phyloP scores from a whole-genome alignment of 768 basidiomycete genomes.

The Pulveroboletus sp. region DNA sequence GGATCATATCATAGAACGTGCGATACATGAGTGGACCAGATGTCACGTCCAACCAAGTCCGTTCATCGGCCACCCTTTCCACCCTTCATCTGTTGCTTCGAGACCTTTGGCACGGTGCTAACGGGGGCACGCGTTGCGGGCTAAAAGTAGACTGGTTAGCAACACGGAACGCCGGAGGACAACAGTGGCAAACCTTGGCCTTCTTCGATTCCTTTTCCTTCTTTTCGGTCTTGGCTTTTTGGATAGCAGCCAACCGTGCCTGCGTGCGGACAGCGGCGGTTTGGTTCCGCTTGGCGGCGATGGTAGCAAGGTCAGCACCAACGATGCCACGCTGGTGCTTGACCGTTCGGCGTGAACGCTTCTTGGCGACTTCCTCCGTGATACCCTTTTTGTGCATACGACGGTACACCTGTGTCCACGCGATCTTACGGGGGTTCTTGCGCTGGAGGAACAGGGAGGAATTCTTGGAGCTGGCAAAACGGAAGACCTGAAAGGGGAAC shows the following conservation, averaged over 20 bases:
- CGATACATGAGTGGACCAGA: constrained; percentile 18
- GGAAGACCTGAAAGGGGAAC: constrained; percentile 74
- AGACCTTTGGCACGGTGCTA: constrained; percentile 72
- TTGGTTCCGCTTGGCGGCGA: constrained; percentile 91
- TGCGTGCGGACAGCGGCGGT: constrained; percentile 78
- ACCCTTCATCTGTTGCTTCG: constrained; percentile 97
- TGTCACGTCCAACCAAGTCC: constrained; percentile 2
- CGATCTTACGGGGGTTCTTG: constrained; percentile 99
- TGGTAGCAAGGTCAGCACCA: constrained; percentile 89
- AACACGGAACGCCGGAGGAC: not conserved
- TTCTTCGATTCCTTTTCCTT: constrained; percentile 94
- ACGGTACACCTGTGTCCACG: constrained; percentile 92
- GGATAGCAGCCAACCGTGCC: constrained; percentile 78
- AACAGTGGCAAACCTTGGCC: constrained; percentile 50
- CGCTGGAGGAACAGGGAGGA: constrained; percentile 97
- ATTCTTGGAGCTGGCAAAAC: constrained; percentile 89
- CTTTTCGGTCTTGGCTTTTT: constrained; percentile 95
- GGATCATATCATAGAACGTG: constrained; percentile 20
- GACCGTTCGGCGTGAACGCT: constrained; percentile 92
- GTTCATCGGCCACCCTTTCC: constrained; percentile 70
- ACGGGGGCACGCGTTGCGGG: constrained; percentile 47
- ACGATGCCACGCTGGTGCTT: constrained; percentile 98
- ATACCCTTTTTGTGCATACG: constrained; percentile 99
- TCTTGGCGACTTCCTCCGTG: constrained; percentile 99
- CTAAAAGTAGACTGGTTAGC: constrained; percentile 31